Percentiles rank a stretch among this genome's conserved stretches.
Conservation (phyloP, 2,329 filamentous ascomycete genomes). For the Fusarium sarcochroum region DNA sequence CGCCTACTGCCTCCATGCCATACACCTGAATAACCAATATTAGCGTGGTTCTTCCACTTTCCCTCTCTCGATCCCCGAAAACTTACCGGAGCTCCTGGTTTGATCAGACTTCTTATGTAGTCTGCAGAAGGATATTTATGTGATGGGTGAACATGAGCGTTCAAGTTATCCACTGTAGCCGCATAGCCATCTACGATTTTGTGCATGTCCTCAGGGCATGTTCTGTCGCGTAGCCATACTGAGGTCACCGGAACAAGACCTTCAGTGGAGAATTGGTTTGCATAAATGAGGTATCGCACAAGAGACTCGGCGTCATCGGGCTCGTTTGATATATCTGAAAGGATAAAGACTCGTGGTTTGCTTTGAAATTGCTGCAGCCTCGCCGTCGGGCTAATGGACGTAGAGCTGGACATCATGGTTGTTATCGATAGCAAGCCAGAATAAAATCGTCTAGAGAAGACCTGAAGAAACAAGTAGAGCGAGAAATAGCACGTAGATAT, state of each 20-base stretch:
- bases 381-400: not conserved
- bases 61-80: not conserved
- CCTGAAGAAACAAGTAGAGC: too few species aligned
- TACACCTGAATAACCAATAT: slow-evolving; percentile 32
- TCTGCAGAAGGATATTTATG: slow-evolving; percentile 57
- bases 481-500: not conserved
- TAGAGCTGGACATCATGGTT: not conserved
- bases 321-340: slow-evolving; percentile 63
- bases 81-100: slow-evolving; percentile 48
- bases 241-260: slow-evolving; percentile 61
- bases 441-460: too few species aligned
- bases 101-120: slow-evolving; percentile 53
- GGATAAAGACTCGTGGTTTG: slow-evolving; percentile 53
- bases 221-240: slow-evolving; percentile 58
- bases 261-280: slow-evolving; percentile 61
- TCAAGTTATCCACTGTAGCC: slow-evolving; percentile 61
- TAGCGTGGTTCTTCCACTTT: too few species aligned
- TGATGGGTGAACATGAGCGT: slow-evolving; percentile 61
- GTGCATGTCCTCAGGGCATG: slow-evolving; percentile 57
- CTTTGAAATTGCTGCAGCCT: not conserved
- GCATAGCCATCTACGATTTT: slow-evolving; percentile 57
- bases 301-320: slow-evolving; percentile 62
- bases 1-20: slow-evolving; percentile 41
- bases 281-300: slow-evolving; percentile 60
- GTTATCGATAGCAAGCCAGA: not conserved